Conservation (phyloP, 352 stramenopile species). For the Globisporangium megalacanthum region DNA sequence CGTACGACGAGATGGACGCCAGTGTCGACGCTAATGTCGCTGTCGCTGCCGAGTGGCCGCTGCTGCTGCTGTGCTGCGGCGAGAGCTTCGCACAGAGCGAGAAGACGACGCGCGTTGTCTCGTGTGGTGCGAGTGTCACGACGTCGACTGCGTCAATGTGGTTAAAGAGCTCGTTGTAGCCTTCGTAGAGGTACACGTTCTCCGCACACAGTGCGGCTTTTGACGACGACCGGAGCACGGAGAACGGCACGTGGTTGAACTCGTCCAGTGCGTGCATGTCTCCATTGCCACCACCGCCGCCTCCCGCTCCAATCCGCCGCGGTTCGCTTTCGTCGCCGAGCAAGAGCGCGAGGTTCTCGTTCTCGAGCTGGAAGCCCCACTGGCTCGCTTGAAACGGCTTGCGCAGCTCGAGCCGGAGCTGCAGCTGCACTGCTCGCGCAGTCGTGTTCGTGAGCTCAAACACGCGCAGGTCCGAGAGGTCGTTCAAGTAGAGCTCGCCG, state of each 20-base stretch:
- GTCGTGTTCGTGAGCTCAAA: constrained; percentile 76
- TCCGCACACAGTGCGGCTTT: constrained; percentile 64
- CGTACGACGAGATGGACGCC: constrained; percentile 3
- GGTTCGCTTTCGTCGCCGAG: background rate
- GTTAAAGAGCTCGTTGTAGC: constrained; percentile 90
- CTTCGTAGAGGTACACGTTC: constrained; percentile 79
- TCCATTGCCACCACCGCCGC: too few species aligned
- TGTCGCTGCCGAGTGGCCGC: background rate
- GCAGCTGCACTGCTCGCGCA: constrained; percentile 40
- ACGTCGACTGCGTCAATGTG: constrained; percentile 69
- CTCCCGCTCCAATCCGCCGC: too few species aligned
- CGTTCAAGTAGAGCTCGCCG: constrained; percentile 84
- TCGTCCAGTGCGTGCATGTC: constrained; percentile 24
- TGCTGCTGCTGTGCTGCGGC: constrained; percentile 18
- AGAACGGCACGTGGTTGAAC: constrained; percentile 73
- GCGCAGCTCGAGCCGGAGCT: constrained; percentile 66
- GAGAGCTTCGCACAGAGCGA: constrained; percentile 66
- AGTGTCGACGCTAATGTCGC: too few species aligned
- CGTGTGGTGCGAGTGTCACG: constrained; percentile 51
- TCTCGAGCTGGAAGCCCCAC: constrained; percentile 86
- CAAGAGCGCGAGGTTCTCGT: constrained; percentile 76
- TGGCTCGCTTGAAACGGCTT: constrained; percentile 74
- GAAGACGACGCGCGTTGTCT: constrained; percentile 71
- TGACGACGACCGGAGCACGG: constrained; percentile 60
- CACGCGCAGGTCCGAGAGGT: constrained; percentile 78